phyloP scores from a whole-genome alignment of 306 rosid species.

The Malus orientalis region DNA sequence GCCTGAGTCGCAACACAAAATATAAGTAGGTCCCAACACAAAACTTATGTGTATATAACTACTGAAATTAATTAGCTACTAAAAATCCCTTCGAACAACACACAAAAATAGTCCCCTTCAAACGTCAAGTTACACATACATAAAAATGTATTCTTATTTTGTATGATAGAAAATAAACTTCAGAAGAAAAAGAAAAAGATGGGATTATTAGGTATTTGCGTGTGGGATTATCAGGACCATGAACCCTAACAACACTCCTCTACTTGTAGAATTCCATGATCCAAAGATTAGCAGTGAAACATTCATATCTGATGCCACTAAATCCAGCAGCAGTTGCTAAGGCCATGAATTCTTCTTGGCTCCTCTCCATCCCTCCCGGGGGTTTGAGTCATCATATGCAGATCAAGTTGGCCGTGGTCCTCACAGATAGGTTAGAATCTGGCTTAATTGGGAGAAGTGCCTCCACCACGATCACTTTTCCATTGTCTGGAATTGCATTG shows the following conservation, averaged over 20 bases:
- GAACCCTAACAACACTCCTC: neutral
- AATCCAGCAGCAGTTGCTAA: slow-evolving; percentile 47
- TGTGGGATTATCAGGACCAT: neutral
- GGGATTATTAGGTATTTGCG: neutral
- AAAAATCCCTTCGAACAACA: no score
- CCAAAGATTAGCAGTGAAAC: slow-evolving; percentile 28
- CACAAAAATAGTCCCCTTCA: no score
- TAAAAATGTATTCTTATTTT: no score
- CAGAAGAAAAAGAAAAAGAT: neutral
- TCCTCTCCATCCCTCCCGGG: slow-evolving; percentile 51
- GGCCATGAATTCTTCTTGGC: slow-evolving; percentile 28
- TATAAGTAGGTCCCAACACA: no score
- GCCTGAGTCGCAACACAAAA: no score
- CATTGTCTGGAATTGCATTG: slow-evolving; percentile 35
- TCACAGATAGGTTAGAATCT: slow-evolving; percentile 14
- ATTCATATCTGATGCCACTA: slow-evolving; percentile 28
- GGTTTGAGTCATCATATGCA: slow-evolving; percentile 41
- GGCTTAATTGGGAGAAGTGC: slow-evolving; percentile 20
- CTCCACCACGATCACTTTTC: slow-evolving; percentile 45
- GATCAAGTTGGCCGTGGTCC: slow-evolving; percentile 9
- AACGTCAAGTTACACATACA: neutral
- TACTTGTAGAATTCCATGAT: slow-evolving; percentile 52
- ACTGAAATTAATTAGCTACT: no score
- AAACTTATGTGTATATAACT: no score
- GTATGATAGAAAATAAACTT: neutral